phyloP scores from a whole-genome alignment of 129 eudicot species.

The Centaurea solstitialis region DNA sequence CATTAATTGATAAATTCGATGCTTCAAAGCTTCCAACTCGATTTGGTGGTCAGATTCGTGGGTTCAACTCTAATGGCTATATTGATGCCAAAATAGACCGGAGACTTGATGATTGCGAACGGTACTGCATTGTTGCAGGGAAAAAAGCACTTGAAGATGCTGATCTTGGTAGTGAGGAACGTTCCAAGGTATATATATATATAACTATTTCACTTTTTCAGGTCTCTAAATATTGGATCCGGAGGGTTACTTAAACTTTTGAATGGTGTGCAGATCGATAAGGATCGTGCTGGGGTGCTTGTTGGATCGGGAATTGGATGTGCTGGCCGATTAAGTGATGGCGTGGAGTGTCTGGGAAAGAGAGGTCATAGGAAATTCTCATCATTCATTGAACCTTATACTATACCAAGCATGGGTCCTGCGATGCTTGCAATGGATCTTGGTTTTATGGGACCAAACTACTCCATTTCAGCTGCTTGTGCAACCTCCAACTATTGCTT shows the following conservation, averaged over 20 bases:
- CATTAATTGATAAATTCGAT: too few species aligned
- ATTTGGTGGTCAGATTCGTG: too few species aligned
- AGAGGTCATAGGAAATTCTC: constrained; percentile 29
- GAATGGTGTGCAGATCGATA: constrained; percentile 52
- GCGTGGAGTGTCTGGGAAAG: constrained; percentile 61
- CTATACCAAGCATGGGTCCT: constrained; percentile 70
- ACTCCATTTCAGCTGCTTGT: constrained; percentile 1
- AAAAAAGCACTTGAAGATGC: not conserved
- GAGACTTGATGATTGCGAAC: too few species aligned
- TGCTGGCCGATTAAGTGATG: constrained; percentile 52
- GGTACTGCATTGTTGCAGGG: not conserved
- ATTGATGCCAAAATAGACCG: too few species aligned
- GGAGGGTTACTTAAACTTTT: too few species aligned
- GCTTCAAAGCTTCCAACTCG: too few species aligned
- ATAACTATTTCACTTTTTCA: too few species aligned
- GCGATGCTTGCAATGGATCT: constrained; percentile 65
- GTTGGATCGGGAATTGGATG: constrained; percentile 89
- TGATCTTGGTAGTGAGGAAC: not conserved
- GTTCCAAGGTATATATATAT: not conserved
- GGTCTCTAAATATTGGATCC: too few species aligned
- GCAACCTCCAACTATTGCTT: too few species aligned
- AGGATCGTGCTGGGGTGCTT: constrained; percentile 74
- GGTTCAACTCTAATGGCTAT: too few species aligned
- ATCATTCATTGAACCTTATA: constrained; percentile 63
- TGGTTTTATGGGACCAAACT: constrained; percentile 30